A percentile compares a stretch with the other conserved stretches of the same genome.
Conservation (phyloP, 345 rosid species). For the Aethionema arabicum region DNA sequence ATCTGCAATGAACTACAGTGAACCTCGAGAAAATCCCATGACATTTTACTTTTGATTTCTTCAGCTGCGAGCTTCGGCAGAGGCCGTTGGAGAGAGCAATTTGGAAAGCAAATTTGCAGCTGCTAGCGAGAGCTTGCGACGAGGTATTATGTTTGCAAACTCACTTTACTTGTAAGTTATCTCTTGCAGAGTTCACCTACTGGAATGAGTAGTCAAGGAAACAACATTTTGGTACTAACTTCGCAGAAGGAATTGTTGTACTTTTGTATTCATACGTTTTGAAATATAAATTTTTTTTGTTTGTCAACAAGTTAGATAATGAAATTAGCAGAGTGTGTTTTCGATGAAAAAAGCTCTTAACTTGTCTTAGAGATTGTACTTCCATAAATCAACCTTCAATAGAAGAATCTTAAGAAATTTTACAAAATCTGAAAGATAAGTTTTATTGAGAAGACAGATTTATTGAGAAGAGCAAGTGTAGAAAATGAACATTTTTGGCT, state of each 20-base stretch:
- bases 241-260: constrained; percentile 12
- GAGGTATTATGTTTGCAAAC: constrained; percentile 94
- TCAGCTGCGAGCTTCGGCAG: constrained; percentile 85
- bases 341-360: no score
- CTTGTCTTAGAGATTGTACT: no score
- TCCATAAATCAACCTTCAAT: no score
- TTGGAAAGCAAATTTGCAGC: constrained; percentile 78
- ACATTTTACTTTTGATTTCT: constrained; percentile 15
- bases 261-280: neutral
- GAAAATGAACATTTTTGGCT: no score
- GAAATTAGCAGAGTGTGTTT: neutral
- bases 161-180: constrained; percentile 60
- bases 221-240: constrained; percentile 1
- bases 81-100: constrained; percentile 79
- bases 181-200: constrained; percentile 16
- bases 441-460: no score
- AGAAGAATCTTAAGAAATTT: no score
- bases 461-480: no score
- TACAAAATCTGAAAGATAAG: no score
- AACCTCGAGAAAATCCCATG: constrained; percentile 15
- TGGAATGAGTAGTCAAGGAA: constrained; percentile 11
- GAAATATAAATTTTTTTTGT: constrained; percentile 12
- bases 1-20: constrained; percentile 8
- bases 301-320: constrained; percentile 14
- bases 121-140: constrained; percentile 84